A percentile compares a stretch with the other conserved stretches of the same genome.
These are phyloP conservation scores for Silene coronaria DNA, from an alignment of 179 eudicot genomes.

Conservation along the genomic window DNA sequence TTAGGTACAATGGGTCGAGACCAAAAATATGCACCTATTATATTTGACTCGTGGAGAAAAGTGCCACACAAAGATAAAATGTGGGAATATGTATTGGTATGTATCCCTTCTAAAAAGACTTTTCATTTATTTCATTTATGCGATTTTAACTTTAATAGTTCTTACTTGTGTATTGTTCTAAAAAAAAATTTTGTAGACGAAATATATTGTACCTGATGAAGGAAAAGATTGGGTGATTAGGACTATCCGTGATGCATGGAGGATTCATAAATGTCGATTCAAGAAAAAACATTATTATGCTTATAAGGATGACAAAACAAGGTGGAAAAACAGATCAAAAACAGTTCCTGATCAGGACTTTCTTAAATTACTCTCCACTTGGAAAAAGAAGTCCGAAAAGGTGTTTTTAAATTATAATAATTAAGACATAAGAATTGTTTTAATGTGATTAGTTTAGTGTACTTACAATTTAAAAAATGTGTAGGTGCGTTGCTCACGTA, in stretches of 20 bases:
- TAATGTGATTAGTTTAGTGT: too few species aligned
- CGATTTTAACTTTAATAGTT: too few species aligned
- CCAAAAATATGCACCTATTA: neutral
- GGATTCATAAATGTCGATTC: neutral
- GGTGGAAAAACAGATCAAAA: neutral
- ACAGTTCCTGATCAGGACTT: too few species aligned
- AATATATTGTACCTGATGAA: neutral
- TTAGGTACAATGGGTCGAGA: conserved; percentile 18
- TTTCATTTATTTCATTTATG: neutral
- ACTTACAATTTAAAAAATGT: too few species aligned
- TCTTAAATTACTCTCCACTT: too few species aligned
- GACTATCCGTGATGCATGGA: neutral
- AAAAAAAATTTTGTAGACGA: neutral
- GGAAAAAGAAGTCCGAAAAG: too few species aligned
- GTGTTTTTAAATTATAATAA: too few species aligned
- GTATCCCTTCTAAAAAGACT: neutral
- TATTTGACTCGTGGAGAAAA: neutral
- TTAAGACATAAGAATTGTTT: too few species aligned
- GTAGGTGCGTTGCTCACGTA: too few species aligned
- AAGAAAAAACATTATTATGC: neutral
- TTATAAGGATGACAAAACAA: neutral
- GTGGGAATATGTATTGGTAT: conserved; percentile 19
- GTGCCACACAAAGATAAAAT: conserved; percentile 13
- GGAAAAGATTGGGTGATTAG: neutral
- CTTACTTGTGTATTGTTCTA: too few species aligned